Conservation (phyloP, 352 stramenopile species). For the Blastocystis sp. region DNA sequence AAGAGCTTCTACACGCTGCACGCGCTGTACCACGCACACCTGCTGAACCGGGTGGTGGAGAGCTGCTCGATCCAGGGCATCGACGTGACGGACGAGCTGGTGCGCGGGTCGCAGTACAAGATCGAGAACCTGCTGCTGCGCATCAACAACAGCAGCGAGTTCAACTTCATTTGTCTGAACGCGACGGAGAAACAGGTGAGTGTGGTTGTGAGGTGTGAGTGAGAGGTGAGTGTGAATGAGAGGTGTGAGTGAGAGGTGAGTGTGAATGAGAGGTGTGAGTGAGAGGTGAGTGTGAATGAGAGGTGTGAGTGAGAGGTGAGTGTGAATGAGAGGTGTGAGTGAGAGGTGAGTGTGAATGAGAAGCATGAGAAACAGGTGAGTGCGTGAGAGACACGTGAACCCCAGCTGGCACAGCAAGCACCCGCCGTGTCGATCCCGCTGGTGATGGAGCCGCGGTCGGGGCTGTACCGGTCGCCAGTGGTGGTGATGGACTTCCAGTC, state of each 20-base stretch:
- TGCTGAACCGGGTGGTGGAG: constrained; percentile 57
- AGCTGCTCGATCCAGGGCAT: constrained; percentile 57
- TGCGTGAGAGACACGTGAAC: background rate
- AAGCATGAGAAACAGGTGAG: background rate
- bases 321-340: background rate
- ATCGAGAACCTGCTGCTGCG: constrained; percentile 63
- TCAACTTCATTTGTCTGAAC: constrained; percentile 62
- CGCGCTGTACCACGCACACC: constrained; percentile 46
- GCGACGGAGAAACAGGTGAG: constrained; percentile 40
- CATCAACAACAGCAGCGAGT: constrained; percentile 42
- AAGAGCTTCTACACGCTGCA: constrained; percentile 55
- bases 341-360: too few relatives aligned
- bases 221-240: too few relatives aligned
- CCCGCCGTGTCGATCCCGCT: constrained; percentile 87
- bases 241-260: constrained; percentile 1
- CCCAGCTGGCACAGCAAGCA: constrained; percentile 81
- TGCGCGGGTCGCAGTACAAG: constrained; percentile 52
- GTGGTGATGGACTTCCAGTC: constrained; percentile 98
- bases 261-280: background rate
- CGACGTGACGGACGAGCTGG: constrained; percentile 51
- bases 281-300: too few relatives aligned
- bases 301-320: constrained; percentile 1
- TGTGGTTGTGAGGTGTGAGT: background rate
- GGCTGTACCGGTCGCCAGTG: constrained; percentile 92
- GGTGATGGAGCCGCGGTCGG: constrained; percentile 89